Base-by-base conservation (phyloP, 257 asterid genomes). In the Euphrasia confusa region DNA sequence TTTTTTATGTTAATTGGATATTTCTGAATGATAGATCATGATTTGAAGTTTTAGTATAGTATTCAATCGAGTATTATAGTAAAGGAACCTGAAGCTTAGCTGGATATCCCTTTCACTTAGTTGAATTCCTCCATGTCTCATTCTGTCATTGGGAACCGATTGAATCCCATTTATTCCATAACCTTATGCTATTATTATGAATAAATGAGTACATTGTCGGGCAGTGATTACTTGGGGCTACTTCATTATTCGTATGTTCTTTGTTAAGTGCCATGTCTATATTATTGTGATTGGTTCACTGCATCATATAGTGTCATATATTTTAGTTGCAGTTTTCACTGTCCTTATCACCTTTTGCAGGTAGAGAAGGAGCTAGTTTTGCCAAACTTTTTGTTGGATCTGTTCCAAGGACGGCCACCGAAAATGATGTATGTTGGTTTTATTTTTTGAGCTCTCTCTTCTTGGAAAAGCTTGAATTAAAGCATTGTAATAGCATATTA, bases 381-480 rank as follows among this genome's bases (percentile, higher is more conserved):
- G 89, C 89, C 42, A 90, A 90, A 75, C 95, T 90, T 42, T 90
- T 90, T 74, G 91, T 90, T 50, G 98, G 98, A 65, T 90, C 98
- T 62, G 96, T 90, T 64, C 98, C 98, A 4, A 78, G 95, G 82
- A 80, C 91, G 2, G 85, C 83, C 56, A 85, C 87, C 9, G 98
- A 90, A 72, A 84, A 82, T 58, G 96, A 90, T 72, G 98, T 90
- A 78, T 83, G 95, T 78, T 56, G 65, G 44, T 64, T 65, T 50
- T 58, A 44, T 54, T 28, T 45, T 18, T 62, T 21, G 59, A 49
- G 64, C 10, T 52, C 28, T 5, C 7, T 44, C 30, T n/a, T n/a
- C 9, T 17, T 60, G 50, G 9, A 21, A 53, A 48, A 72, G 58
- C 57, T 47, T 54, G 50, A 66, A 49, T 65, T 11, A 42, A 55